A percentile compares a stretch with the other conserved stretches of the same genome.
These are phyloP conservation scores for Penium margaritaceum DNA, from an alignment of 139 green algal species.

Conservation along the genomic window DNA sequence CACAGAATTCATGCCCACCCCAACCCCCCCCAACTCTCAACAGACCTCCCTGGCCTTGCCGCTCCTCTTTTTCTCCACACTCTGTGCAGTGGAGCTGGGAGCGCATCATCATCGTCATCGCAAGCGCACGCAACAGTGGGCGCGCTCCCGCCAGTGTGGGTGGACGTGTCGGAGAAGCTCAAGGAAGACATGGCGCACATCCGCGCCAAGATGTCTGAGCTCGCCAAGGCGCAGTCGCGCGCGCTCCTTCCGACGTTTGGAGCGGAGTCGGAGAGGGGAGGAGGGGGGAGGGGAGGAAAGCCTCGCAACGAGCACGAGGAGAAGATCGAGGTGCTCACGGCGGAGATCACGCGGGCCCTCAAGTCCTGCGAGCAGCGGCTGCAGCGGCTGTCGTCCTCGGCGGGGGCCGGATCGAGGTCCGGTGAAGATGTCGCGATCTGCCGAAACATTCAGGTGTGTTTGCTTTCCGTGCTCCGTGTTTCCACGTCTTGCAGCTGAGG, in stretches of 20 bases:
- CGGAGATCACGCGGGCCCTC: constrained; percentile 45
- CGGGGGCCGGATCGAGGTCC: not conserved
- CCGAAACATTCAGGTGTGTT: constrained; percentile 46
- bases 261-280: constrained; percentile 25
- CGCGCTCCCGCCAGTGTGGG: constrained; percentile 45
- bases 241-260: constrained; percentile 52
- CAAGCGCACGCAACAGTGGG: too few relatives aligned
- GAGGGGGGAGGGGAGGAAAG: not conserved
- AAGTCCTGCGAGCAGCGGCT: constrained; percentile 45
- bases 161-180: constrained; percentile 40
- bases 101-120: too few relatives aligned
- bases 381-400: constrained; percentile 25
- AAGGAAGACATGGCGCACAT: constrained; percentile 32
- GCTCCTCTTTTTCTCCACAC: too few relatives aligned
- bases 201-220: constrained; percentile 46
- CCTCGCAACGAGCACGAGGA: constrained; percentile 43
- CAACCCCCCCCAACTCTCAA: too few relatives aligned
- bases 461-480: too few relatives aligned
- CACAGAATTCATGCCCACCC: too few relatives aligned
- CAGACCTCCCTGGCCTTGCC: too few relatives aligned
- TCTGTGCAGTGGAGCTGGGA: too few relatives aligned
- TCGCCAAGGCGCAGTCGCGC: constrained; percentile 43
- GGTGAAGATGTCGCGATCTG: constrained; percentile 31
- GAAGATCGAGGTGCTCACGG: constrained; percentile 46
- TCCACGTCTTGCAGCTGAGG: too few relatives aligned